phyloP scores from a whole-genome alignment of 768 basidiomycete species.

The Imleria badia region DNA sequence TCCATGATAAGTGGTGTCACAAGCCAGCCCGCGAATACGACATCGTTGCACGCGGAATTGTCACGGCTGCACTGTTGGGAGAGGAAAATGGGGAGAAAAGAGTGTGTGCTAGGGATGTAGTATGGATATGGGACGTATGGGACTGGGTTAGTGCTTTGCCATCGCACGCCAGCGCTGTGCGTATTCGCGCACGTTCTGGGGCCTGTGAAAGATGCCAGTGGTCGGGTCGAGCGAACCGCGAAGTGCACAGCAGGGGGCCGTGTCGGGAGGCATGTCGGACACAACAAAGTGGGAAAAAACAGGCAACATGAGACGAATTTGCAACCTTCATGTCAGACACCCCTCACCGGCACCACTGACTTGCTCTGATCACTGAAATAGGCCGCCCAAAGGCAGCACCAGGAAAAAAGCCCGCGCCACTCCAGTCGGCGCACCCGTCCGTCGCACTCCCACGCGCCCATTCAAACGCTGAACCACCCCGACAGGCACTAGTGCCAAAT shows the following conservation, averaged over 20 bases:
- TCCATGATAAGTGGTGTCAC: slow-evolving; percentile 35
- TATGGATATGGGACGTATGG: too few species aligned
- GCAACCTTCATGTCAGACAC: too few species aligned
- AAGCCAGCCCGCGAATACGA: slow-evolving; percentile 51
- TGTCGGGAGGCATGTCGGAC: slow-evolving; percentile 4
- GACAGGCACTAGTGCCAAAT: slow-evolving; percentile 69
- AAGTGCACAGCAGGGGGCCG: slow-evolving; percentile 33
- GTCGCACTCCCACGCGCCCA: background rate
- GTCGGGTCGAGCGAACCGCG: slow-evolving; percentile 62
- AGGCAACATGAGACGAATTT: background rate
- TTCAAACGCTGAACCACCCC: background rate
- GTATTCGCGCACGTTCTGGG: slow-evolving; percentile 61
- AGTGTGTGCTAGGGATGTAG: too few species aligned
- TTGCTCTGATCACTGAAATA: background rate
- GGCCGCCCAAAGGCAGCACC: slow-evolving; percentile 6
- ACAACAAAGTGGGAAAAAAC: background rate
- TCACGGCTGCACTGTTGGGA: slow-evolving; percentile 64
- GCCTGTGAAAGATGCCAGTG: slow-evolving; percentile 69
- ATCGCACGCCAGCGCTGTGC: slow-evolving; percentile 84
- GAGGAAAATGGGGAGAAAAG: too few species aligned
- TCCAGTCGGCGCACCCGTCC: background rate
- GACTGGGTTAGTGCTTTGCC: too few species aligned
- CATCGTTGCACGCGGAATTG: slow-evolving; percentile 69
- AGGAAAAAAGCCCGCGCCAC: background rate
- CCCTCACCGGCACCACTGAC: background rate